Evolutionary conservation across 169 alveolate species (phyloP).

Genomic region (Plasmodium fragile): DNA sequence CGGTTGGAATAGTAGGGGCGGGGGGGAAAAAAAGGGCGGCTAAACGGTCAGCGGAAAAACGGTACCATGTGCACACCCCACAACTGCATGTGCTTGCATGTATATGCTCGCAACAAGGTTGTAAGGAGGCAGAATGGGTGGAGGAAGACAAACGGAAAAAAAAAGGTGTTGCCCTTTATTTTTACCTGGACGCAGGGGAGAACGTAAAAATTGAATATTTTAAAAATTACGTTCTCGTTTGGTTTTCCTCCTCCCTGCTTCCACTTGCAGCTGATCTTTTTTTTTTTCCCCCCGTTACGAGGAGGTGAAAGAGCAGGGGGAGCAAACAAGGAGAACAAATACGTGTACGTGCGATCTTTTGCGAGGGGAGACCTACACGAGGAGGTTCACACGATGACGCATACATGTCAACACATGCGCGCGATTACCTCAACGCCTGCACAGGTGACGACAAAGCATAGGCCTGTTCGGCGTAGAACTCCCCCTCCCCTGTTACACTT

Average conservation of each 20-base stretch:
- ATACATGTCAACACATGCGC: neutral
- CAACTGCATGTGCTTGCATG: conserved; percentile 5
- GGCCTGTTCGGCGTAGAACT: neutral
- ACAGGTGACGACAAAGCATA: neutral
- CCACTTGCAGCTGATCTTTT: neutral
- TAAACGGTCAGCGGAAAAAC: neutral
- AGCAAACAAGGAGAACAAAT: neutral
- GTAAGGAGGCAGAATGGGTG: neutral
- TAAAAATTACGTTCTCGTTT: neutral
- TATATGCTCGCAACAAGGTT: neutral
- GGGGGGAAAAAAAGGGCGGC: neutral
- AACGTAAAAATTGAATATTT: neutral
- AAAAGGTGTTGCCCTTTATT: neutral
- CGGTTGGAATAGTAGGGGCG: neutral
- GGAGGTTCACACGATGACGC: neutral
- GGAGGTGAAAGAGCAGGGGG: neutral
- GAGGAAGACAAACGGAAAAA: neutral
- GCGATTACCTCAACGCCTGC: neutral
- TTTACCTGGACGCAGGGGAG: neutral
- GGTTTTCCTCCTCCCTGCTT: neutral
- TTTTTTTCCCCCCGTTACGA: neutral
- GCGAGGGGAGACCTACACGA: neutral
- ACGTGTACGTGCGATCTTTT: neutral
- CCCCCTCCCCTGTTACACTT: neutral
- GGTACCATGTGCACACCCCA: neutral